Evolutionary conservation across 2,329 filamentous ascomycete species (phyloP).

Genomic region (Amesomyces nigricolor): DNA sequence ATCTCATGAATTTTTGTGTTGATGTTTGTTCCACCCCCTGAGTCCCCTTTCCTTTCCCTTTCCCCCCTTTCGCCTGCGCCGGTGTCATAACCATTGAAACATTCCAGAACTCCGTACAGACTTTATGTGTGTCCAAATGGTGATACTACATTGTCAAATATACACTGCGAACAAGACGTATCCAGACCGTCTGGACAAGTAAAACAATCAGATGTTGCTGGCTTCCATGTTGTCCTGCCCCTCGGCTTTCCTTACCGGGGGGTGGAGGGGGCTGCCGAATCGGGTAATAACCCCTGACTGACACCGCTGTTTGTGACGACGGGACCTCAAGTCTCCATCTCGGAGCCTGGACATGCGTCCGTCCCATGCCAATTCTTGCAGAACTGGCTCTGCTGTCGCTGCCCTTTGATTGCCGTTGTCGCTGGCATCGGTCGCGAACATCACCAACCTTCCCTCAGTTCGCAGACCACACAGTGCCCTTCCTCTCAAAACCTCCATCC

Average conservation of each 20-base stretch:
- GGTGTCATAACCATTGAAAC: background rate
- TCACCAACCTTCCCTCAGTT: no score
- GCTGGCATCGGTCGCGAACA: no score
- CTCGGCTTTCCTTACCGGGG: background rate
- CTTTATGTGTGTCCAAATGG: background rate
- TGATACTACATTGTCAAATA: conserved; percentile 10
- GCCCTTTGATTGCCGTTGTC: no score
- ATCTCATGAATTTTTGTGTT: background rate
- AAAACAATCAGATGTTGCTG: background rate
- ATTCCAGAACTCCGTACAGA: conserved; percentile 3
- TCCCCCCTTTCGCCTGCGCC: background rate
- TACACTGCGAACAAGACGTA: background rate
- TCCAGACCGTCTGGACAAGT: background rate
- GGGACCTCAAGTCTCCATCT: no score
- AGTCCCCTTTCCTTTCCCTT: background rate
- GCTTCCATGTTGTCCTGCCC: background rate
- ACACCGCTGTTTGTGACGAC: background rate
- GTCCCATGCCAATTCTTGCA: background rate
- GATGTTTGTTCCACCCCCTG: background rate
- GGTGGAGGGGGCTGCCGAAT: background rate
- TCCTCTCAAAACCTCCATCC: no score
- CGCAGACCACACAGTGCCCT: no score
- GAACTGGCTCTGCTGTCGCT: background rate
- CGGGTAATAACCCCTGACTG: background rate
- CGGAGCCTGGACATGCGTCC: no score